phyloP scores from a whole-genome alignment of 2,329 filamentous ascomycete species.

The Saccharata proteae region DNA sequence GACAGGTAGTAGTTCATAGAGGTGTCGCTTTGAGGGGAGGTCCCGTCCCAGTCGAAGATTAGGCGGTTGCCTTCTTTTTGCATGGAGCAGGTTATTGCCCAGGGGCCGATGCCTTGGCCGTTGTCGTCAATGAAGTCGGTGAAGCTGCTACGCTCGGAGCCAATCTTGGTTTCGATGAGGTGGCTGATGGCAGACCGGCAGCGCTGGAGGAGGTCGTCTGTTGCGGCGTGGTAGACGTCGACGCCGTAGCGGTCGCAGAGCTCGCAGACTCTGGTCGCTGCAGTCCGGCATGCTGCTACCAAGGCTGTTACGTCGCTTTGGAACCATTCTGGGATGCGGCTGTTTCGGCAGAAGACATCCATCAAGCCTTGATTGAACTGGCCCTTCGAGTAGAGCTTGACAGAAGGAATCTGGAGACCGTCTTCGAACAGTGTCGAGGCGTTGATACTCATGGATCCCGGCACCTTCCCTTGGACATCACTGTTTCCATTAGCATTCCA shows the following conservation, averaged over 20 bases:
- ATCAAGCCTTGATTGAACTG: slow-evolving; percentile 33
- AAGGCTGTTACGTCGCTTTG: slow-evolving; percentile 36
- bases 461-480: slow-evolving; percentile 33
- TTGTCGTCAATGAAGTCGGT: slow-evolving; percentile 41
- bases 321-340: slow-evolving; percentile 37
- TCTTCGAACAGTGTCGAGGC: slow-evolving; percentile 37
- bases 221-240: slow-evolving; percentile 34
- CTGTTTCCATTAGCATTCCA: not conserved
- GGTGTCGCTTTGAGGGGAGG: slow-evolving; percentile 33
- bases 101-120: slow-evolving; percentile 33
- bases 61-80: slow-evolving; percentile 31
- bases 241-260: slow-evolving; percentile 33
- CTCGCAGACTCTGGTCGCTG: slow-evolving; percentile 33
- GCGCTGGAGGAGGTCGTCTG: slow-evolving; percentile 31
- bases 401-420: slow-evolving; percentile 37
- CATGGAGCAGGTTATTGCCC: slow-evolving; percentile 37
- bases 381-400: slow-evolving; percentile 35
- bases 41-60: slow-evolving; percentile 38
- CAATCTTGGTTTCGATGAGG: slow-evolving; percentile 35
- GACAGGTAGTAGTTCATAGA: slow-evolving; percentile 39
- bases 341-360: slow-evolving; percentile 36
- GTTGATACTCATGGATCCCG: slow-evolving; percentile 39
- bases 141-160: slow-evolving; percentile 30
- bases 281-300: slow-evolving; percentile 34
- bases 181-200: slow-evolving; percentile 33